Base-by-base conservation (phyloP, 192 early-diverging fungal species). In the Backusella macrospora region DNA sequence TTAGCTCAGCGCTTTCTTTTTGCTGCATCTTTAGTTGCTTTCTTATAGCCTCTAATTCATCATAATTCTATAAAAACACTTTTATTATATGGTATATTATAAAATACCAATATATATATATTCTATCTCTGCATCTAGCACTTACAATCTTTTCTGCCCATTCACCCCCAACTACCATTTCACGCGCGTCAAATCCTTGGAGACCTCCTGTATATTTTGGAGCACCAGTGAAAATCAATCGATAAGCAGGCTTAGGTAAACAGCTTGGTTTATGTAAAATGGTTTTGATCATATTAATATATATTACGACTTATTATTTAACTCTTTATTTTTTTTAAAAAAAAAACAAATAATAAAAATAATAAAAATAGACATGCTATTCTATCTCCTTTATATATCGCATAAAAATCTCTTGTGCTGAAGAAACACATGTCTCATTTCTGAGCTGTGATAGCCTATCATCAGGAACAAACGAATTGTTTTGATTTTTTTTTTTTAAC, bases 351-450 rank as follows among this genome's bases (percentile, higher is more conserved):
- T 55, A 21, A 21, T 21, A 23, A 23, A 55, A 55, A 26, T 0
- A 26, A 16, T 8, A 55, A 12, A 26, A 55, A 12, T 12, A 34
- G 29, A 34, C 0, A 34, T 34, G 1, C 29, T 34, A 2, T 34
- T 34, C 1, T 34, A 16, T 12, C 21, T 55, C 8, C 9, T 55
- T 55, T 55, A 23, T 55, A 55, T 55, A 55, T 55, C 3, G 48
- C 48, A n/a, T 52, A 26, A 12, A 12, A 49, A 8, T 43, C 42
- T 43, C 0, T 43, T 43, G 18, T n/a, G 8, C 48, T 13, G 16
- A 55, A 55, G 52, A 55, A 55, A 55, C 52, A 55, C 9, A 55
- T 55, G 52, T 55, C 52, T 55, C 21, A 55, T 55, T 55, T 55
- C 52, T 55, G 52, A 55, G 52, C 12, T 55, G 52, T 13, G 18